These are phyloP conservation scores for Fusarium fujikuroi DNA, from an alignment of 2,329 filamentous ascomycete species.

Conservation along the genomic window DNA sequence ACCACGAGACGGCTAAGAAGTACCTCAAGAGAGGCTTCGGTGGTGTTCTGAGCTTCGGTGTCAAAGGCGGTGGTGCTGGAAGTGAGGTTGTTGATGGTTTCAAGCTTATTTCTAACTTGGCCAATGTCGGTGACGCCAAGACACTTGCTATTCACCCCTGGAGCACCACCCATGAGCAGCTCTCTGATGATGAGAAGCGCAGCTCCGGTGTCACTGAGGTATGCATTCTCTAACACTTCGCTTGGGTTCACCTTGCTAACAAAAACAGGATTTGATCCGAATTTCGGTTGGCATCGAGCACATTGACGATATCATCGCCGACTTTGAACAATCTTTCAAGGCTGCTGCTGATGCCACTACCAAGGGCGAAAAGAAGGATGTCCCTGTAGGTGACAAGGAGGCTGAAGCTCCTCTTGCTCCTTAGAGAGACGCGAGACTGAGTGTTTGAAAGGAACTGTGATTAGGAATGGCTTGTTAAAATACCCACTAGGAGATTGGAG, in stretches of 20 bases:
- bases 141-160: constrained; percentile 95
- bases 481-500: constrained; percentile 19
- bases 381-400: constrained; percentile 46
- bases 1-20: constrained; percentile 83
- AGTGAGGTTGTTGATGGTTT: constrained; percentile 92
- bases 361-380: constrained; percentile 43
- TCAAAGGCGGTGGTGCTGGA: constrained; percentile 88
- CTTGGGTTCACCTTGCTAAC: background rate
- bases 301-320: constrained; percentile 95
- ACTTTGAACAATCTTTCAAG: constrained; percentile 92
- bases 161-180: constrained; percentile 94
- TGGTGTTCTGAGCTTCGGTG: constrained; percentile 91
- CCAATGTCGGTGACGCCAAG: constrained; percentile 96
- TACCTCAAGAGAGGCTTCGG: constrained; percentile 88
- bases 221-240: constrained; percentile 30
- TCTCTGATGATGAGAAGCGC: constrained; percentile 82
- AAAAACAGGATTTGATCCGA: constrained; percentile 80
- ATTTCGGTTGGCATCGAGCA: constrained; percentile 97
- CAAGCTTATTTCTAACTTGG: constrained; percentile 94
- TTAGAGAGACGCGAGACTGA: background rate
- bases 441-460: background rate
- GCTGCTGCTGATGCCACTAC: constrained; percentile 61
- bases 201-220: constrained; percentile 85
- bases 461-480: constrained; percentile 26
- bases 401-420: constrained; percentile 50